Conservation (phyloP, 2,329 filamentous ascomycete genomes). For the Penicillium sp. region DNA sequence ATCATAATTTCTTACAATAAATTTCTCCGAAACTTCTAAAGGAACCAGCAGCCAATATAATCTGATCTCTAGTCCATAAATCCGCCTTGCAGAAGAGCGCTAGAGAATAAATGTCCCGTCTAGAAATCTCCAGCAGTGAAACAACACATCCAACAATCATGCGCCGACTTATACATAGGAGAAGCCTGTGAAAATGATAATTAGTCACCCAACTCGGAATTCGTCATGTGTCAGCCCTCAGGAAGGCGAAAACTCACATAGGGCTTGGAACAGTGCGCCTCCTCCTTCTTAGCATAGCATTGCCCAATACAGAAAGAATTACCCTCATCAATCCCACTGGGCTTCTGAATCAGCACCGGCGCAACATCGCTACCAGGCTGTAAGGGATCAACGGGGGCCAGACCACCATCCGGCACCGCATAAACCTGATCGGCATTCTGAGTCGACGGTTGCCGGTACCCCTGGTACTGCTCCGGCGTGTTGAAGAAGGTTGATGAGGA, state of each 20-base stretch:
- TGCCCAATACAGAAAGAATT: constrained; percentile 24
- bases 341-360: constrained; percentile 9
- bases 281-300: constrained; percentile 15
- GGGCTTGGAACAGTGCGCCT: constrained; percentile 19
- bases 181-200: constrained; percentile 10
- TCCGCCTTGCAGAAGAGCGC: no score
- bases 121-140: constrained; percentile 19
- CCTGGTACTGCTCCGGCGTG: background rate
- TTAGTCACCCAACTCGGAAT: constrained; percentile 1
- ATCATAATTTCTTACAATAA: no score
- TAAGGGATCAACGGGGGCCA: constrained; percentile 18
- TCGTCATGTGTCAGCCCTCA: background rate
- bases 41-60: background rate
- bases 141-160: constrained; percentile 17
- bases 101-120: background rate
- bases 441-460: background rate
- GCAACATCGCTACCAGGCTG: constrained; percentile 17
- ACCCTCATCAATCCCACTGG: constrained; percentile 19
- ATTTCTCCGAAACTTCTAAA: background rate
- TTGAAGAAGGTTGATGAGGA: background rate
- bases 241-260: constrained; percentile 17
- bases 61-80: background rate
- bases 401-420: background rate
- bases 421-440: background rate
- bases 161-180: constrained; percentile 5